phyloP scores from a whole-genome alignment of 345 rosid species.

The Clausena lansium region DNA sequence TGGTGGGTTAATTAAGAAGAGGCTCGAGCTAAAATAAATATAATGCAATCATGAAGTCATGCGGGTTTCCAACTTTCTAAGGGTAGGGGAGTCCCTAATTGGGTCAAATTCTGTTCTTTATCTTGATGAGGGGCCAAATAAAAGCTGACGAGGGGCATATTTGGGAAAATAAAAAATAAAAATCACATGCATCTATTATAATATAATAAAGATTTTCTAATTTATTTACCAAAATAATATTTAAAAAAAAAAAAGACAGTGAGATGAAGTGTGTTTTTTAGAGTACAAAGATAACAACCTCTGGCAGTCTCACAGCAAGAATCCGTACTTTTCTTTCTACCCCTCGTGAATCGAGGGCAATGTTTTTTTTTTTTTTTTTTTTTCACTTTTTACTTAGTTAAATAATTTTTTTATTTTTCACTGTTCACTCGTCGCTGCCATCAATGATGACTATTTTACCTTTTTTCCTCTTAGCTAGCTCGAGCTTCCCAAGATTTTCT shows the following conservation, averaged over 20 bases:
- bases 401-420: neutral
- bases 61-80: neutral
- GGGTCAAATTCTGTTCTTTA: neutral
- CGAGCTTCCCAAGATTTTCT: slow-evolving; percentile 17
- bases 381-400: slow-evolving; percentile 8
- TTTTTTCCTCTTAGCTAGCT: neutral
- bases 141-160: slow-evolving; percentile 21
- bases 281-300: slow-evolving; percentile 53
- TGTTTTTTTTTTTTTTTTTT: slow-evolving; percentile 2
- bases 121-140: neutral
- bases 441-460: neutral
- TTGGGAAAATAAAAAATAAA: slow-evolving; percentile 1
- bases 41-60: slow-evolving; percentile 10
- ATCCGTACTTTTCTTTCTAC: slow-evolving; percentile 17
- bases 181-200: slow-evolving; percentile 22
- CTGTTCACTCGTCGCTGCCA: neutral
- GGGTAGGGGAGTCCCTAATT: neutral
- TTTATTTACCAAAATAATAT: neutral
- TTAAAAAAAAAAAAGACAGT: neutral
- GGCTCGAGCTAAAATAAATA: neutral
- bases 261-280: neutral
- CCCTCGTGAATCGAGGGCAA: slow-evolving; percentile 47
- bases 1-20: too few relatives aligned
- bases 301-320: slow-evolving; percentile 29
- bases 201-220: neutral